Base-by-base conservation (phyloP, 805 yeast genomes). In the Pichia heedii region DNA sequence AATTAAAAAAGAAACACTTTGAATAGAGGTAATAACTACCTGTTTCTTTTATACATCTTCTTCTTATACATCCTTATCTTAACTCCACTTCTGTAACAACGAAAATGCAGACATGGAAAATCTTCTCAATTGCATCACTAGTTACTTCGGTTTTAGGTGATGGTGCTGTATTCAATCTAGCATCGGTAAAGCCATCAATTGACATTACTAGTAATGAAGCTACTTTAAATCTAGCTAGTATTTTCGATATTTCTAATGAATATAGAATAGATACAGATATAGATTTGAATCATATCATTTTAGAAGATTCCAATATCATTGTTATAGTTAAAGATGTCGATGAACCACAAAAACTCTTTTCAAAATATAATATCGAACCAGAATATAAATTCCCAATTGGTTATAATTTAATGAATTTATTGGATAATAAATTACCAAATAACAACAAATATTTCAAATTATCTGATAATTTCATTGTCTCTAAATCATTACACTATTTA, bases 221-320 rank as follows among this genome's bases (percentile, higher is more conserved):
- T 3, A 54, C 65, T 27, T 54, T 66, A 43, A 70, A 68, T 51
- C 63, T 74, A 48, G 70, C 75, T 33, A 76, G 72, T 50, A 66
- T 63, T 44, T 62, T 70, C 41, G 73, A 64, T 20, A 62, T 68
- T 21, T 62, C 70, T 20, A 63, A 61, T 20, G 56, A 57, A 46
- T 67, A 64, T 49, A 52, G 57, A 27, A 45, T 71, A 34, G 65
- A 64, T 20, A 51, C 56, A n/a, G 49, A 54, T 20, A 59, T 62
- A 24, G 49, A 50, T 37, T 24, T 41, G 8, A 43, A 44, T n/a
- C 41, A 56, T 4, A 40, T 57, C 18, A 45, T 52, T 4, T 19
- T 57, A 20, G 29, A 32, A n/a, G 38, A 39, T 5, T 27, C 41
- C 12, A 37, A 22, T 37, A 30, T 39, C 27, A 42, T 22, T 45